Evolutionary conservation across 2,329 filamentous ascomycete genomes (phyloP).

Genomic region (Ambrosiella beaveri): DNA sequence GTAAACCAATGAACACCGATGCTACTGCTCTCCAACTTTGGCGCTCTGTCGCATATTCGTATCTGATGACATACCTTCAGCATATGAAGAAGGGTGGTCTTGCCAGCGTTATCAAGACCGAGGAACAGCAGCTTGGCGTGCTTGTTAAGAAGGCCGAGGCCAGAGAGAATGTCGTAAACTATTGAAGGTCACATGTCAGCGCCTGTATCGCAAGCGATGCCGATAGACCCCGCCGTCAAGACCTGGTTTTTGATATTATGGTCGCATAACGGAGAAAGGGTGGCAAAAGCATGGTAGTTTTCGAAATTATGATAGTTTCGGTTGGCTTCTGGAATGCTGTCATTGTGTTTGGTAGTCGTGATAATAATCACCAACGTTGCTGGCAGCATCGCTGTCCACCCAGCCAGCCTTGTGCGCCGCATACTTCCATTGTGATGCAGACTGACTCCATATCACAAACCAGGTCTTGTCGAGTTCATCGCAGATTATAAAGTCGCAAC

Average conservation of each 20-base stretch:
- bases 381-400: no score
- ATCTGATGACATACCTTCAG: constrained; percentile 48
- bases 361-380: no score
- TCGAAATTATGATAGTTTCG: no score
- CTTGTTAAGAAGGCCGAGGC: constrained; percentile 81
- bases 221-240: background rate
- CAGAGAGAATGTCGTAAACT: constrained; percentile 81
- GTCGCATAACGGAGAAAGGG: no score
- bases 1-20: background rate
- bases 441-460: no score
- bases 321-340: no score
- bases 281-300: no score
- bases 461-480: background rate
- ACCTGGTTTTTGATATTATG: background rate
- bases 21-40: no score
- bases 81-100: constrained; percentile 90
- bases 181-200: constrained; percentile 14
- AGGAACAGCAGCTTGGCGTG: constrained; percentile 90
- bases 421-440: no score
- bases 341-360: no score
- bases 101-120: constrained; percentile 84
- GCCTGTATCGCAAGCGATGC: constrained; percentile 4
- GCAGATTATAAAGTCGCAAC: constrained; percentile 18
- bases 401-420: background rate
- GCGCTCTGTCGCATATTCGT: background rate